Evolutionary conservation across 148 eudicot species (phyloP).

Genomic region (Rhododendron vialii): DNA sequence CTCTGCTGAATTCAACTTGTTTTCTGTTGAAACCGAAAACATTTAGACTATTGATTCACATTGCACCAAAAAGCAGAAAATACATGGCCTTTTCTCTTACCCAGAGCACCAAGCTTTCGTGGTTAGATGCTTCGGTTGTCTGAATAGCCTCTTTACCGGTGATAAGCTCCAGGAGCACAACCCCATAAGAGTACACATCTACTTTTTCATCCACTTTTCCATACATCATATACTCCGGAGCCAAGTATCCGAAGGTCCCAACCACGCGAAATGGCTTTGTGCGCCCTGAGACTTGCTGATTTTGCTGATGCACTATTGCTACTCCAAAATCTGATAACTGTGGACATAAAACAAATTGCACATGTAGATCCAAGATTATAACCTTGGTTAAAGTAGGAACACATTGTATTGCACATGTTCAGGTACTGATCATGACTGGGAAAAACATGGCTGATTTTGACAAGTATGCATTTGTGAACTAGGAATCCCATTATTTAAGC

Average conservation of each 20-base stretch:
- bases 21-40: background rate
- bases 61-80: background rate
- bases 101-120: conserved; percentile 35
- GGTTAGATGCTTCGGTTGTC: conserved; percentile 12
- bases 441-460: background rate
- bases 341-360: background rate
- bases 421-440: background rate
- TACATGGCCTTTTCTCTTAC: conserved; percentile 14
- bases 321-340: conserved; percentile 38
- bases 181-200: conserved; percentile 40
- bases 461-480: background rate
- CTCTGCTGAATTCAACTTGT: background rate
- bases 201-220: conserved; percentile 40
- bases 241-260: conserved; percentile 37
- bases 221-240: conserved; percentile 40
- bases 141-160: conserved; percentile 35
- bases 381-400: background rate
- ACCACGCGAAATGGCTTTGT: conserved; percentile 13
- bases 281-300: background rate
- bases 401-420: background rate
- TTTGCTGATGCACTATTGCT: conserved; percentile 12
- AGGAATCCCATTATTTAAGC: background rate
- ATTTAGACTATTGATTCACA: background rate
- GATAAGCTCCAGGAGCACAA: conserved; percentile 39
- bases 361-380: background rate